Evolutionary conservation across 139 green algal species (phyloP).

Genomic region (Chara braunii): DNA sequence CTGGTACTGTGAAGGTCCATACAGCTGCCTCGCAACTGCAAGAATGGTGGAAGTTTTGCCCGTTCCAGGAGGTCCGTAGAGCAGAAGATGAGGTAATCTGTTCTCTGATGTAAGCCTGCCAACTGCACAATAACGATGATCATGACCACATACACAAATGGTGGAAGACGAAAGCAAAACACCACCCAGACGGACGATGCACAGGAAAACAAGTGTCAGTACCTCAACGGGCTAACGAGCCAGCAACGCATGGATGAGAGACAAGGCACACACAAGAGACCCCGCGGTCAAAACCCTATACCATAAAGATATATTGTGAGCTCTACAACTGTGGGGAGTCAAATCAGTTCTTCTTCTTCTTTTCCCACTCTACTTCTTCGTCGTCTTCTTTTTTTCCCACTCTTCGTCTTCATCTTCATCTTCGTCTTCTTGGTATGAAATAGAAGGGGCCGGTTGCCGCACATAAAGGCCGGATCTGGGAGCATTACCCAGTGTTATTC

Average conservation of each 20-base stretch:
- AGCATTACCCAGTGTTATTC: too few species aligned
- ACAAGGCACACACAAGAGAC: background rate
- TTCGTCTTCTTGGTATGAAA: too few species aligned
- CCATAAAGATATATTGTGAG: too few species aligned
- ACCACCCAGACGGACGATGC: background rate
- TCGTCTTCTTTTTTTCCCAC: too few species aligned
- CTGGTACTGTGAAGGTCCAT: conserved; percentile 56
- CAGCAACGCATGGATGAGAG: background rate
- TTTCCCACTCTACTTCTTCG: too few species aligned
- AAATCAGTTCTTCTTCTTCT: too few species aligned
- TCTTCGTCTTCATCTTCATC: too few species aligned
- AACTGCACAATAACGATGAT: conserved; percentile 38
- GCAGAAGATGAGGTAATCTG: conserved; percentile 85
- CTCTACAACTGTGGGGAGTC: too few species aligned
- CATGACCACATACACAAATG: background rate
- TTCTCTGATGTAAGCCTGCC: conserved; percentile 69
- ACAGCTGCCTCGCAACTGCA: conserved; percentile 85
- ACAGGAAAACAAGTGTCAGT: background rate
- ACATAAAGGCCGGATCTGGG: too few species aligned
- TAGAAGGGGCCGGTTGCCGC: too few species aligned
- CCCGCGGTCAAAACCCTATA: too few species aligned
- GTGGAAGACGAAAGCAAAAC: background rate
- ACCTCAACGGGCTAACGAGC: background rate
- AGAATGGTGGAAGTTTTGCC: conserved; percentile 94
- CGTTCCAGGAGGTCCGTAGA: conserved; percentile 97